Base-by-base conservation (phyloP, 495 filamentous ascomycete genomes). In the Penicilliopsis zonata region DNA sequence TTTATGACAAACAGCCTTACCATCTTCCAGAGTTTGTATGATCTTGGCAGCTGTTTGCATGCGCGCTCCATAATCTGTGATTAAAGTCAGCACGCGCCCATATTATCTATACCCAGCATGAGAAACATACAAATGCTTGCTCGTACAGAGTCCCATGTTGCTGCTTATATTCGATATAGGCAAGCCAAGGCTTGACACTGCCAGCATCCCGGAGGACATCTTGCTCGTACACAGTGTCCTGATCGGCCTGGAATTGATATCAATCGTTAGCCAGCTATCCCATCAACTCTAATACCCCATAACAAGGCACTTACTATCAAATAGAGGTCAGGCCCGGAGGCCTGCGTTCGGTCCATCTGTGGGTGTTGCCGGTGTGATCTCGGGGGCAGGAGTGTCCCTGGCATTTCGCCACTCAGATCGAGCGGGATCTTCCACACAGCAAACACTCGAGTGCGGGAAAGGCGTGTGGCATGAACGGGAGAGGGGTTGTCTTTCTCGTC, bases 11-110 rank as follows among this genome's bases (percentile, higher is more conserved):
- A 38, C 25, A 47, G 40, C 23, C 20, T 9, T n/a, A 88, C 82
- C 77, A 88, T 82, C 63, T 95, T 99, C 92, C 92, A 99, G 16
- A 99, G 63, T 65, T 96, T 99, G 58, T 94, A 96, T 15, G 86
- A 95, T 39, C 92, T 74, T 22, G 92, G 92, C 18, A 96, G 70
- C 41, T 87, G 77, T 41, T 73, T 67, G 51, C 86, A 93, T 20
- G 92, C 88, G 40, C 92, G 72, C 61, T 99, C 92, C 62, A 94
- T 78, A 5, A 70, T 47, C 65, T 69, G 15, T 3, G 31, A 20
- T 9, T 24, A 24, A 10, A 25, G 17, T 36, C 18, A 31, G 21
- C 10, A 44, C 29, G 19, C 4, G 27, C 12, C 13, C 8, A 15
- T n/a, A 23, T 15, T 4, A 31, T 4, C 14, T 7, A 13, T 8